Base-by-base conservation (phyloP, 495 filamentous ascomycete species). In the Aspergillus cristatus region DNA sequence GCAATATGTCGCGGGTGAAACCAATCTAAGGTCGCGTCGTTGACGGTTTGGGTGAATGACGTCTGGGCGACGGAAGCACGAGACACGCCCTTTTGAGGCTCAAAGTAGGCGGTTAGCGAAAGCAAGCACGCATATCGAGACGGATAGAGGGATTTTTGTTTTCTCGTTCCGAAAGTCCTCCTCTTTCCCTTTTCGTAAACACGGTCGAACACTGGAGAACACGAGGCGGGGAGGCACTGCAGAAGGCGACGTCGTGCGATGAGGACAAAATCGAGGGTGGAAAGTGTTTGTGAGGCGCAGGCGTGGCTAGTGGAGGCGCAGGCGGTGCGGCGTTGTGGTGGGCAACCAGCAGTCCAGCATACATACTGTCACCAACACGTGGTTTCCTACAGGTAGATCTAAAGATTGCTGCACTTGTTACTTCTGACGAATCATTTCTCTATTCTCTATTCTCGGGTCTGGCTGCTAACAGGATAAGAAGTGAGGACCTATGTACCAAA, bases 101-200 rank as follows among this genome's bases (percentile, higher is more conserved):
- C 39, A 32, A 42, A 44, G 37, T 29, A 46, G 38, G 41, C 38
- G 34, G 42, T 51, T 44, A 47, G 36, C 42, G 34, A 39, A 34
- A 41, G 38, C 14, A 35, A 52, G 48, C 46, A 44, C 33, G 48
- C 54, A 54, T 58, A 30, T 52, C 54, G 54, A 37, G 31, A 47
- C 38, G 28, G 38, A 28, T 10, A 25, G 11, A 34, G 14, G 15
- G 26, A 24, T 8, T 24, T 4, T 24, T 24, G 12, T 30, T 30
- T n/a, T n/a, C n/a, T n/a, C n/a, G n/a, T n/a, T n/a, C n/a, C 28
- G 4, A n/a, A 5, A 30, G 28, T 30, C 11, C 12, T n/a, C 11
- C 10, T 14, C 3, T 30, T 30, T 11, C 6, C 6, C 6, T 26
- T 6, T 11, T 6, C 24, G 24, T 26, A 26, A 11, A 26, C 24